Percentiles rank a stretch among this genome's conserved stretches.
Evolutionary conservation across 1,284 basidiomycete species (phyloP).

Genomic region (Cutaneotrichosporon sp.): DNA sequence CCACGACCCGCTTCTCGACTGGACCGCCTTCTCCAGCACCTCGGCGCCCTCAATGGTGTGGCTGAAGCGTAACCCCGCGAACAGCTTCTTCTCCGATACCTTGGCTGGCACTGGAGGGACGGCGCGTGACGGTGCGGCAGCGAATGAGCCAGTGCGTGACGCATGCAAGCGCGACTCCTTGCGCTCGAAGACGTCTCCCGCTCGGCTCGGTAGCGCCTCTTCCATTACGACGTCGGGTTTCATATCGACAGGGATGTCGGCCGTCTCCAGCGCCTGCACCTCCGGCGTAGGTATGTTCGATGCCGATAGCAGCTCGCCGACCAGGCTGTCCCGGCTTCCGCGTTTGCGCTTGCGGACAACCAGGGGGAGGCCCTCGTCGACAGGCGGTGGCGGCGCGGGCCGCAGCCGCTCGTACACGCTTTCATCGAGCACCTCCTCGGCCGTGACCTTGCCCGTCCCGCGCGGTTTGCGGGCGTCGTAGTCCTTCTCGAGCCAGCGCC

Average conservation of each 20-base stretch:
- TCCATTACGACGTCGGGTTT: conserved; percentile 17
- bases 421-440: conserved; percentile 40
- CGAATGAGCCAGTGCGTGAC: conserved; percentile 25
- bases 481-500: conserved; percentile 46
- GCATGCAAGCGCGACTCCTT: conserved; percentile 40
- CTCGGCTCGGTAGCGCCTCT: conserved; percentile 9
- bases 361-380: conserved; percentile 35
- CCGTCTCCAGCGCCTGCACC: background rate
- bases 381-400: conserved; percentile 22
- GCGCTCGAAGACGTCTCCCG: conserved; percentile 18
- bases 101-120: conserved; percentile 2
- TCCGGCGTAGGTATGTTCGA: conserved; percentile 6
- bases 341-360: conserved; percentile 37
- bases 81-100: conserved; percentile 23
- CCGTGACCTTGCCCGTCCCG: conserved; percentile 28
- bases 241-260: background rate
- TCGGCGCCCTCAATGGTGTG: conserved; percentile 39
- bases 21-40: conserved; percentile 40
- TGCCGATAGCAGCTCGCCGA: conserved; percentile 42
- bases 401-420: conserved; percentile 18
- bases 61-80: conserved; percentile 41
- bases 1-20: conserved; percentile 34
- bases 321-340: conserved; percentile 33
- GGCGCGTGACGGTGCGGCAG: conserved; percentile 27
- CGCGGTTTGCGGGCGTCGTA: conserved; percentile 48